Conservation (phyloP, 345 rosid genomes). For the Euclidium syriacum region DNA sequence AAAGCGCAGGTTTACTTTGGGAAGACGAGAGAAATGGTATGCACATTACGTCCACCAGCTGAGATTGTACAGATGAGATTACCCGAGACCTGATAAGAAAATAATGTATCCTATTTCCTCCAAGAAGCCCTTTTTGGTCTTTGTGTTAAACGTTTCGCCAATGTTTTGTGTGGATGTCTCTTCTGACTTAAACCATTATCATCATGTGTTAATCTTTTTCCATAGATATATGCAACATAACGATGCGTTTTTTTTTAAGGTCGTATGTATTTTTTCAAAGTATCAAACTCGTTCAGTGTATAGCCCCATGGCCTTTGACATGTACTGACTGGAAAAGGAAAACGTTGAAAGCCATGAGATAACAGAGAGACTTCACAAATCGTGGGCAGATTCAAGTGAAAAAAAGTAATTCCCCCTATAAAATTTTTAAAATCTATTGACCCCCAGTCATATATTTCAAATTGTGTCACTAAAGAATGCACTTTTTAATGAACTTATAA, state of each 20-base stretch:
- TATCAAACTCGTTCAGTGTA: too few species aligned
- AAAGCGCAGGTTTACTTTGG: constrained; percentile 86
- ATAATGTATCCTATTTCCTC: background rate
- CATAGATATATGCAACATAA: background rate
- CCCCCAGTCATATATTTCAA: too few species aligned
- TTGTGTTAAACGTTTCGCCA: background rate
- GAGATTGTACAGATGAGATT: constrained; percentile 66
- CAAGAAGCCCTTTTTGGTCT: background rate
- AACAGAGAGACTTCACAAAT: too few species aligned
- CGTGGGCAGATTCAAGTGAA: too few species aligned
- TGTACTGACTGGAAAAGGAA: too few species aligned
- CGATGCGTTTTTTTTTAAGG: background rate
- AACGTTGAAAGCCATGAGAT: too few species aligned
- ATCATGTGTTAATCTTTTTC: background rate
- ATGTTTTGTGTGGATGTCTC: constrained; percentile 3
- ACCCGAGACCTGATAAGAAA: constrained; percentile 42
- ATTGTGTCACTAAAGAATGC: too few species aligned
- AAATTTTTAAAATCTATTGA: too few species aligned
- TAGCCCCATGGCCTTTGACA: too few species aligned
- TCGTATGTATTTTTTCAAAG: background rate
- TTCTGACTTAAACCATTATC: background rate
- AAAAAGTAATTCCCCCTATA: too few species aligned
- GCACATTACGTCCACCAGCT: constrained; percentile 81
- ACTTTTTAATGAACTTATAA: too few species aligned
- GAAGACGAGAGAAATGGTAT: constrained; percentile 96